phyloP scores from a whole-genome alignment of 2,329 filamentous ascomycete species.

The Trichoderma sp. region DNA sequence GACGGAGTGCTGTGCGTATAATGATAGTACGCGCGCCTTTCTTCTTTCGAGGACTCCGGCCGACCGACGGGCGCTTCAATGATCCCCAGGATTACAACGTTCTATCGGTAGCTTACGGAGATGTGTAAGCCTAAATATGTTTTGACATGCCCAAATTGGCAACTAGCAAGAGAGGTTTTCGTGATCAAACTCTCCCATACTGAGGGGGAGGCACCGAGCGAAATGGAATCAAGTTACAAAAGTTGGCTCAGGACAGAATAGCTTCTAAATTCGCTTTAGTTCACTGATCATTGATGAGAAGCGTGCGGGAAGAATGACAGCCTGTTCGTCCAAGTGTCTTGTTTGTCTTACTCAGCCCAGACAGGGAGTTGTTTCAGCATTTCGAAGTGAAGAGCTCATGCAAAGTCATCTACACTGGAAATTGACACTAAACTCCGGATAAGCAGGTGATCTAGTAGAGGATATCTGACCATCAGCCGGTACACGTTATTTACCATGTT shows the following conservation, averaged over 20 bases:
- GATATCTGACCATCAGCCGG: neutral
- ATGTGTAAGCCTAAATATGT: neutral
- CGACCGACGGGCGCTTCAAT: neutral
- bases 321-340: neutral
- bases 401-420: neutral
- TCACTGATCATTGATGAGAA: neutral
- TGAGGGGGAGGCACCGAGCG: neutral
- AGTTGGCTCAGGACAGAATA: neutral
- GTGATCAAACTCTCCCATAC: neutral
- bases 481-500: neutral
- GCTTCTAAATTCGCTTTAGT: neutral
- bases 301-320: neutral
- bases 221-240: neutral
- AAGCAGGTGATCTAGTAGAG: neutral
- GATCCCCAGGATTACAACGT: neutral
- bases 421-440: neutral
- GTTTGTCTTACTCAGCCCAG: neutral
- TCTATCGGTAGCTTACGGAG: neutral
- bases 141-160: neutral
- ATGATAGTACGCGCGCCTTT: neutral
- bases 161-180: neutral
- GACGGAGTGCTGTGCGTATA: neutral
- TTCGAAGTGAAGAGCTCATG: neutral
- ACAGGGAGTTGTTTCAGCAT: neutral
- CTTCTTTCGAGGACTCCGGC: neutral